phyloP scores from a whole-genome alignment of 345 rosid genomes.

The Gossypium herbaceum region DNA sequence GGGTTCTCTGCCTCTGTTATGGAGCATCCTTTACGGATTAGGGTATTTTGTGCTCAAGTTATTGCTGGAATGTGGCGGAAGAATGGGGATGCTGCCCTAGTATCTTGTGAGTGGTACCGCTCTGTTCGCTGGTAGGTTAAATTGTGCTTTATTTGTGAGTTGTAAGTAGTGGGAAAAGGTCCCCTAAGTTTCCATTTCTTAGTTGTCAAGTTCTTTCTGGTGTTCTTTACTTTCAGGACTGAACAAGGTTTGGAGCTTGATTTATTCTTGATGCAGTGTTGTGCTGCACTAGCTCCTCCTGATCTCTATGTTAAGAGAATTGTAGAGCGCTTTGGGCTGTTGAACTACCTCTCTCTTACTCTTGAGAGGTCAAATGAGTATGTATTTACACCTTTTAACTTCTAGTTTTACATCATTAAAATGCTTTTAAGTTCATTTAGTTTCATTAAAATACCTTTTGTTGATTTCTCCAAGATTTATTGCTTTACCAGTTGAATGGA shows the following conservation, averaged over 20 bases:
- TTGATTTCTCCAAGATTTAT: background rate
- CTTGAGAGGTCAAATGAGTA: conserved; percentile 62
- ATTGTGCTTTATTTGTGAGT: conserved; percentile 4
- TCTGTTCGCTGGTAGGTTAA: conserved; percentile 68
- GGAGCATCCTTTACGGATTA: conserved; percentile 86
- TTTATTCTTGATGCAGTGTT: conserved; percentile 91
- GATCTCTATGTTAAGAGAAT: conserved; percentile 68
- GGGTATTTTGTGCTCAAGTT: conserved; percentile 92
- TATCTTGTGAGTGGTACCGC: conserved; percentile 77
- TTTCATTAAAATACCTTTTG: background rate
- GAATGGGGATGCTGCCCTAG: conserved; percentile 76
- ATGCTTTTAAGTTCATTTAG: background rate
- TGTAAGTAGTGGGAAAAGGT: background rate
- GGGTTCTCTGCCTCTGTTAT: conserved; percentile 83
- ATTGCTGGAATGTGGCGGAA: conserved; percentile 96
- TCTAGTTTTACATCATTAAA: background rate
- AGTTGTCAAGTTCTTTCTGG: conserved; percentile 1
- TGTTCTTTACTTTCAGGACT: conserved; percentile 57
- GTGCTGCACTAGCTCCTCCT: conserved; percentile 95
- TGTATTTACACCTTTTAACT: conserved; percentile 17
- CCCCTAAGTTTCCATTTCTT: background rate
- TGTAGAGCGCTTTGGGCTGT: conserved; percentile 75
- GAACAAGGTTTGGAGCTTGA: conserved; percentile 93
- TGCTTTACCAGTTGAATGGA: background rate
- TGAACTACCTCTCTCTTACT: conserved; percentile 54